Conservation (phyloP, 148 eudicot species). For the Spergularia marina region DNA sequence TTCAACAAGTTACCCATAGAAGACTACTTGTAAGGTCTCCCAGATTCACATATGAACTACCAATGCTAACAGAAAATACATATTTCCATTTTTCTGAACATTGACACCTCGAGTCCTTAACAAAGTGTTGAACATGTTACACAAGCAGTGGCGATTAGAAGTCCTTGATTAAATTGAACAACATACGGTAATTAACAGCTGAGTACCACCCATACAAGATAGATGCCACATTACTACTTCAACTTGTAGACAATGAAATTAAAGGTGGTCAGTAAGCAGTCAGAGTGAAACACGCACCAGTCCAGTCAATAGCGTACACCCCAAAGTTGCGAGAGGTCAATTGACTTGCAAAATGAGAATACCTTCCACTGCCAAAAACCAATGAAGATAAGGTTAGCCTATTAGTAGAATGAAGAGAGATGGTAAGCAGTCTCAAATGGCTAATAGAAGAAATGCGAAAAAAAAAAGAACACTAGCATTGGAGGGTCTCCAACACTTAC, state of each 20-base stretch:
- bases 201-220: neutral
- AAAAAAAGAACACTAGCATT: neutral
- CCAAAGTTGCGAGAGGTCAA: conserved; percentile 61
- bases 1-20: neutral
- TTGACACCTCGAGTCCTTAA: too few species aligned
- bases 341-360: conserved; percentile 74
- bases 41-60: too few species aligned
- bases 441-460: neutral
- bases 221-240: conserved; percentile 4
- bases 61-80: too few species aligned
- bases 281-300: conserved; percentile 42
- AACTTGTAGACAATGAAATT: neutral
- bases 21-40: too few species aligned
- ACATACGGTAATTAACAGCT: neutral
- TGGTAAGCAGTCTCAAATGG: neutral
- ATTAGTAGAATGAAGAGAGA: conserved; percentile 1
- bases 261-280: neutral
- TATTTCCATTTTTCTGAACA: too few species aligned
- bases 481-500: conserved; percentile 32
- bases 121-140: too few species aligned
- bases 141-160: too few species aligned
- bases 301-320: conserved; percentile 97
- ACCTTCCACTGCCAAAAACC: conserved; percentile 66
- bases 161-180: neutral
- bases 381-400: conserved; percentile 9